A percentile compares a stretch with the other conserved stretches of the same genome.
phyloP scores from a whole-genome alignment of 1,139 yeast species.

The Yamadazyma kanchanaburiensis region DNA sequence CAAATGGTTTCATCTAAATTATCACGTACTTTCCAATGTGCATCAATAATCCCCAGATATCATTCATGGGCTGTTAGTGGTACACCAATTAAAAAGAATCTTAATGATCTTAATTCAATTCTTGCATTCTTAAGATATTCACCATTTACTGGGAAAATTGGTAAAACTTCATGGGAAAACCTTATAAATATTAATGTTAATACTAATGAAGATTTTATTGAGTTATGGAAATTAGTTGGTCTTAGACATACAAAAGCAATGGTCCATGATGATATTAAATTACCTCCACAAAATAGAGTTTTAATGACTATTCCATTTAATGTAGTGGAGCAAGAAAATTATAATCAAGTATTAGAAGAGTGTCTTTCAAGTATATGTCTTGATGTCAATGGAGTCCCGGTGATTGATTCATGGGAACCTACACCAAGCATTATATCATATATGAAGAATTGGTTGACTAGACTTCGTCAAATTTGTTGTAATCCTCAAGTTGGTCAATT shows the following conservation, averaged over 20 bases:
- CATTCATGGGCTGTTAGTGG: conserved; percentile 99
- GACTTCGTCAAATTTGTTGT: conserved; percentile 76
- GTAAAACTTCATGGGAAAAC: conserved; percentile 38
- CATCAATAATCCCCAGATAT: conserved; percentile 72
- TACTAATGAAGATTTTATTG: conserved; percentile 38
- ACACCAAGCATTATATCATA: conserved; percentile 33
- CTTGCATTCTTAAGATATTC: conserved; percentile 60
- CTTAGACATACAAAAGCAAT: conserved; percentile 81
- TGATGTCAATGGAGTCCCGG: conserved; percentile 55
- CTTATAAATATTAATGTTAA: conserved; percentile 14
- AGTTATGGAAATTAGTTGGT: conserved; percentile 48
- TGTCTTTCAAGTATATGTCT: conserved; percentile 64
- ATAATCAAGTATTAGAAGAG: conserved; percentile 57
- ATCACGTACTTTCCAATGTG: conserved; percentile 76
- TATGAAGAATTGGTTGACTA: conserved; percentile 65
- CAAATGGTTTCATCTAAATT: conserved; percentile 83
- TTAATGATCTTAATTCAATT: conserved; percentile 68
- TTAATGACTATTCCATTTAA: conserved; percentile 72
- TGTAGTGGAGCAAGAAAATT: conserved; percentile 79
- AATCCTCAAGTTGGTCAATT: conserved; percentile 68
- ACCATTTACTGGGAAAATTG: conserved; percentile 53
- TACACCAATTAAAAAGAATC: conserved; percentile 72
- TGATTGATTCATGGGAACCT: conserved; percentile 49
- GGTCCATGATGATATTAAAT: conserved; percentile 70
- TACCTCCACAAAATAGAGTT: conserved; percentile 75